Base-by-base conservation (phyloP, 179 eudicot genomes). In the Heliamphora pulchella region DNA sequence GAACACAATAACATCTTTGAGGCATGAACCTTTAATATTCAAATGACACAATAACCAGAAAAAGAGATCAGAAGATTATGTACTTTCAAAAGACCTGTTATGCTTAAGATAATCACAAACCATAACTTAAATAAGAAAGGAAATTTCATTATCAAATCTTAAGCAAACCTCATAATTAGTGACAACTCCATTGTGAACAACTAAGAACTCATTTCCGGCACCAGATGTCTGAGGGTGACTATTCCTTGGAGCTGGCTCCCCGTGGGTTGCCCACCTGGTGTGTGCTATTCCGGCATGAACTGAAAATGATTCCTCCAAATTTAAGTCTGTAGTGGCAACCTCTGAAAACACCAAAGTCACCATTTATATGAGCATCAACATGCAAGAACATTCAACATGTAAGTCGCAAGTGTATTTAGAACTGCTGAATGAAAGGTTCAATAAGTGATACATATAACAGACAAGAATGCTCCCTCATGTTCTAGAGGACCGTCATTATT, bases 191-290 rank as follows among this genome's bases (percentile, higher is more conserved):
- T 96, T 96, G 82, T 96, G 99, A 69, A 96, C 99, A 79, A 96
- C 99, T 78, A 96, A 81, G 63, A 94, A 96, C 18, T 96, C 98
- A 71, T 96, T 96, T 81, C 85, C 94, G 62, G 91, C 79, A 77
- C 90, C 99, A 75, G 99, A 96, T 44, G 93, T 84, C 83, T 96
- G 99, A 63, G 99, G 99, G 86, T 96, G 99, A 79, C 97, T 94
- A 86, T 96, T 96, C 82, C 94, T 92, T 39, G 97, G 91, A 78
- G 99, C 87, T 59, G 99, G 99, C 82, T 94, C 99, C 43, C 99
- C 99, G 79, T 96, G 99, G 44, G 99, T 96, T 13, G 99, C 99
- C 99, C 99, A 96, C 43, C 99, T 91, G 75, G 99, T 96, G 82
- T 96, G 99, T 53, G 99, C 98, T 78, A 96, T 92, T 82, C 98